Conservation (phyloP, 2,329 filamentous ascomycete genomes). For the Rachicladosporium sp. region DNA sequence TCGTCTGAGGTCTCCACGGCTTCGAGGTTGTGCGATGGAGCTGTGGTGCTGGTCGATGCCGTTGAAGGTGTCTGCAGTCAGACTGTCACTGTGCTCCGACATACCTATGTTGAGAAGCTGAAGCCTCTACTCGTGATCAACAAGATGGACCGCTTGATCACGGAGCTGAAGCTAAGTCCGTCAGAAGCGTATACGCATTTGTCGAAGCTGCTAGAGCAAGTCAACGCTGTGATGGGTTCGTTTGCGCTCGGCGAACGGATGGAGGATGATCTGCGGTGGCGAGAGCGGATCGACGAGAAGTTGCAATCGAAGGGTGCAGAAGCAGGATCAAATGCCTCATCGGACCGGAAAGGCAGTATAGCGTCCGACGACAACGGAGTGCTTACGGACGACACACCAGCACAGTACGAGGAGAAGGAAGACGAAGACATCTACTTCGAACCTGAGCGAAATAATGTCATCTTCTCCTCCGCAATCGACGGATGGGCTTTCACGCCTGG, state of each 20-base stretch:
- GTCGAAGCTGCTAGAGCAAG: slow-evolving; percentile 80
- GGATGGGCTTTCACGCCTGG: slow-evolving; percentile 98
- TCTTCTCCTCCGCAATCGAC: slow-evolving; percentile 93
- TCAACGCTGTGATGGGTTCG: slow-evolving; percentile 92
- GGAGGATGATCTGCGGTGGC: slow-evolving; percentile 95
- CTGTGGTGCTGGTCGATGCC: slow-evolving; percentile 86
- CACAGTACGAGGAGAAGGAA: slow-evolving; percentile 74
- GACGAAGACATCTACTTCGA: slow-evolving; percentile 98
- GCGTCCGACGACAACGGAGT: slow-evolving; percentile 43
- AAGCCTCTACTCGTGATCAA: slow-evolving; percentile 94
- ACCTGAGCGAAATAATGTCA: slow-evolving; percentile 96
- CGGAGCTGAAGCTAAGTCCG: slow-evolving; percentile 88
- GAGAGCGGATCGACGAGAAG: slow-evolving; percentile 80
- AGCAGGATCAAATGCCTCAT: neutral
- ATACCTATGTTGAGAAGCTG: slow-evolving; percentile 90
- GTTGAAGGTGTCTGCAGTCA: slow-evolving; percentile 98
- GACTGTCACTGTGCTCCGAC: slow-evolving; percentile 88
- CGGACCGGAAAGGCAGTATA: slow-evolving; percentile 32
- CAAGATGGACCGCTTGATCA: slow-evolving; percentile 92
- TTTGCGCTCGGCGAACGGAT: slow-evolving; percentile 97
- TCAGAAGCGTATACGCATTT: slow-evolving; percentile 81
- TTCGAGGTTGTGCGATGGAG: slow-evolving; percentile 85
- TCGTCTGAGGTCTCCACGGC: slow-evolving; percentile 96
- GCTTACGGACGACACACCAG: slow-evolving; percentile 35
- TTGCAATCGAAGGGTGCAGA: slow-evolving; percentile 51